Evolutionary conservation across 306 rosid genomes (phyloP).

Genomic region (Trifolium fragiferum): DNA sequence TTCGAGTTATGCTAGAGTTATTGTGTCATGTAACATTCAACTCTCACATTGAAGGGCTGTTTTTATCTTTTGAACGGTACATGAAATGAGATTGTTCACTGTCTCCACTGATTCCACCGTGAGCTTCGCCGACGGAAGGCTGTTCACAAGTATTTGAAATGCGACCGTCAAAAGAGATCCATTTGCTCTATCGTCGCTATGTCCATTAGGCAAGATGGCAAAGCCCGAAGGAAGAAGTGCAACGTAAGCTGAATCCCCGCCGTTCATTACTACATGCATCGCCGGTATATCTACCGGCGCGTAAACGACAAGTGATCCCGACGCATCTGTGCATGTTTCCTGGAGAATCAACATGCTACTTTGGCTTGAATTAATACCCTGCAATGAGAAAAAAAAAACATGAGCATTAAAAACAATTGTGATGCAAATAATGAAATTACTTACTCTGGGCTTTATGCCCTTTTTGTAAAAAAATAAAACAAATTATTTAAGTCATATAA

Average conservation of each 20-base stretch:
- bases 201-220: slow-evolving; percentile 76
- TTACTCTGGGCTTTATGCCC: no score
- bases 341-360: slow-evolving; percentile 93
- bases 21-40: slow-evolving; percentile 40
- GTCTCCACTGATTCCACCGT: slow-evolving; percentile 97
- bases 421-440: no score
- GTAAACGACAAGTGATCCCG: slow-evolving; percentile 90
- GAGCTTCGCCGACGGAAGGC: slow-evolving; percentile 85
- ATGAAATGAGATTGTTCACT: slow-evolving; percentile 84
- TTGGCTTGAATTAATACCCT: slow-evolving; percentile 84
- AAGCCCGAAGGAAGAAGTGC: slow-evolving; percentile 88
- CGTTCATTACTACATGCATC: slow-evolving; percentile 93
- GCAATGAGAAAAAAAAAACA: background rate
- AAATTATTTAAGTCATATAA: no score
- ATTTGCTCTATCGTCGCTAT: slow-evolving; percentile 11
- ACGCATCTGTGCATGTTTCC: slow-evolving; percentile 88
- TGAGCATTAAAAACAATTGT: background rate
- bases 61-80: slow-evolving; percentile 91
- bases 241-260: slow-evolving; percentile 93
- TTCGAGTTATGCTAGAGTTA: background rate
- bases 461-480: no score
- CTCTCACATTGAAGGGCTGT: slow-evolving; percentile 76
- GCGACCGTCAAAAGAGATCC: slow-evolving; percentile 91
- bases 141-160: slow-evolving; percentile 88
- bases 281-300: slow-evolving; percentile 98